phyloP scores from a whole-genome alignment of 148 eudicot genomes.

The Nepenthes gracilis region DNA sequence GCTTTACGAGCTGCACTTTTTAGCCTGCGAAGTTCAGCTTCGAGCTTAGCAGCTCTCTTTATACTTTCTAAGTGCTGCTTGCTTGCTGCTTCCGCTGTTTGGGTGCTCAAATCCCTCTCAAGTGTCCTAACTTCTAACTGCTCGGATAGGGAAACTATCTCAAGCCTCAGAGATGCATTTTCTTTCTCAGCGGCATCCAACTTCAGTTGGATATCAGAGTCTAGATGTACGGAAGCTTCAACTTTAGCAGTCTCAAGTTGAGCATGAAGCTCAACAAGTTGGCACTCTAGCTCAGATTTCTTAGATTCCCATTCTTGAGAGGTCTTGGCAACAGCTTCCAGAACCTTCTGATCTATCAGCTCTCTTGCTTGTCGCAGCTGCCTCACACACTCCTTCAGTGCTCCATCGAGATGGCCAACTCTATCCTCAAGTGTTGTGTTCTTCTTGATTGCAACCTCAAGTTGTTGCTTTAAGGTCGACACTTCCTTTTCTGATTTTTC shows the following conservation, averaged over 20 bases:
- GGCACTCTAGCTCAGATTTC: constrained; percentile 38
- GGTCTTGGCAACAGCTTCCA: constrained; percentile 31
- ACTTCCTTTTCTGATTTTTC: constrained; percentile 71
- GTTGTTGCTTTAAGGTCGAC: constrained; percentile 35
- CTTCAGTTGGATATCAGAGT: constrained; percentile 21
- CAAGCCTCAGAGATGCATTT: constrained; percentile 35
- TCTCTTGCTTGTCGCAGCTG: constrained; percentile 67
- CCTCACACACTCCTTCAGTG: constrained; percentile 80
- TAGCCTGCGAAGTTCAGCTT: constrained; percentile 65
- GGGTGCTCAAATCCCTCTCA: constrained; percentile 80
- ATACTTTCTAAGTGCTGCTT: constrained; percentile 69
- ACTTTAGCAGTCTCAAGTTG: constrained; percentile 40
- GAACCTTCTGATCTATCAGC: constrained; percentile 50
- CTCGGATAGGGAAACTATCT: constrained; percentile 29
- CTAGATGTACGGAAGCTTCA: constrained; percentile 14
- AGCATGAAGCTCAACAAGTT: constrained; percentile 32
- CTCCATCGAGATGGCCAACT: constrained; percentile 64
- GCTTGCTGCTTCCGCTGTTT: constrained; percentile 75
- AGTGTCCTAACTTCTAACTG: constrained; percentile 39
- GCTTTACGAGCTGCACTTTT: constrained; percentile 38
- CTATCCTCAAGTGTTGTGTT: constrained; percentile 61
- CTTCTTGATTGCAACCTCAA: constrained; percentile 33
- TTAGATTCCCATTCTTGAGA: constrained; percentile 34
- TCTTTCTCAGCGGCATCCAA: constrained; percentile 39
- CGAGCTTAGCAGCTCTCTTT: constrained; percentile 57